Evolutionary conservation across 1,139 yeast genomes (phyloP), one percentile per base, ranked within the genome.

Genomic region (Debaryomyces sp.): DNA sequence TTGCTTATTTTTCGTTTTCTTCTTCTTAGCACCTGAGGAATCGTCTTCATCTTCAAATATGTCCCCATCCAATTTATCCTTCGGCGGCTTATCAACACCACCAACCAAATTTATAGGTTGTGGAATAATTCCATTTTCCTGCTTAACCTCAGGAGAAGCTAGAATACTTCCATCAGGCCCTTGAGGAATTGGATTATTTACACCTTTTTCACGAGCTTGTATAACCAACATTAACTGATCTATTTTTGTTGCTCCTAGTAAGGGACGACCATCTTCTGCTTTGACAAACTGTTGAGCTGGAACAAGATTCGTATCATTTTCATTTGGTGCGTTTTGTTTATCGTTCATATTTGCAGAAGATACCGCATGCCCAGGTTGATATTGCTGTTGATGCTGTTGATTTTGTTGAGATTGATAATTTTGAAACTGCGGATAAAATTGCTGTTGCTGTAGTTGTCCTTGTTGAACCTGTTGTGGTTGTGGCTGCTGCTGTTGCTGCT

Each of bases 221-320:
- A 91, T 87, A 33, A 90, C 89, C 50, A 91, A 75, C 96, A 91
- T 89, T 61, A 91, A 71, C 59, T 87, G 95, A 66, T 91, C 97
- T 38, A 91, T 89, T 62, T 87, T 87, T 0, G 97, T 89, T 2
- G 94, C 91, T 0, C 96, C 97, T 13, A 89, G 68, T 30, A 85
- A 70, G 5, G 92, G 92, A 43, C 86, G 71, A 1, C 84, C 85
- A 59, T 82, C 85, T 42, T 81, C 87, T 3, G 66, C 65, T 47
- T 71, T 73, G 18, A 73, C 72, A 37, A 73, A 66, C 47, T 77
- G 81, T 52, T 76, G 80, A 0, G 77, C 78, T 4, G 81, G 73
- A 18, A 77, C 73, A 41, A 76, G 59, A 41, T 61, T 60, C 46
- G 49, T 51, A 38, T 53, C 53, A 13, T 29, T 15, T 8, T 30